Base-by-base conservation (phyloP, 2,329 filamentous ascomycete genomes). In the Juglanconis juglandina region DNA sequence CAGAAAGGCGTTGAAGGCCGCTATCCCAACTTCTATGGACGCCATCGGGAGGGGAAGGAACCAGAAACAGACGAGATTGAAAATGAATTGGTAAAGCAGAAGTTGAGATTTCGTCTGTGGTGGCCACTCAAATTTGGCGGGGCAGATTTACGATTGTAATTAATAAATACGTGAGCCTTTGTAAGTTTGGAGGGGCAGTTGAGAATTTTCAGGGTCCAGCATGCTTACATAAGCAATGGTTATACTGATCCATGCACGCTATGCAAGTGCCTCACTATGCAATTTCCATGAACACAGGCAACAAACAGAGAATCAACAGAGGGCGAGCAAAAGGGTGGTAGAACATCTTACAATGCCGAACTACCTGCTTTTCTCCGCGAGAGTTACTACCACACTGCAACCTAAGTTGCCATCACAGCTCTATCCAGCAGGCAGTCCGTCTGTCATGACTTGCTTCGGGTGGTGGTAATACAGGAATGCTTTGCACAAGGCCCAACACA, bases 1-100 rank as follows among this genome's bases (percentile, higher is more conserved):
- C 14, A 96, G 75, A 71, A 96, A 97, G 10, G 88, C 85, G 69
- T 91, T 83, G 10, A 96, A 80, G 1, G 88, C 84, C 1, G 89
- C 87, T 52, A 91, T 76, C 9, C 86, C 90, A 39, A 89, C 77
- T 49, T 84, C 17, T 37, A 63, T 48, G 14, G 61, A 61, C 34
- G 58, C 61, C 61, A 63, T 63, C 3, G 41, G 24, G 32, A 41
- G 5, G 51, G 10, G 10, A 42, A 42, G 5, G 10, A 42, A 48
- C 2, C n/a, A 10, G 37, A 9, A 33, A 11, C 24, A 49, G 14
- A 17, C 8, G 9, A 46, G n/a, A 48, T 4, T 30, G n/a, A 49
- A 42, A 33, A 53, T 3, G 4, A 34, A n/a, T 8, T 52, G 51
- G 55, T 52, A 34, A 58, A 35, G 47, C n/a, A 14, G 4, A 10